A percentile compares a stretch with the other conserved stretches of the same genome.
phyloP scores from a whole-genome alignment of 2,329 filamentous ascomycete species.

The Penicillium sp. region DNA sequence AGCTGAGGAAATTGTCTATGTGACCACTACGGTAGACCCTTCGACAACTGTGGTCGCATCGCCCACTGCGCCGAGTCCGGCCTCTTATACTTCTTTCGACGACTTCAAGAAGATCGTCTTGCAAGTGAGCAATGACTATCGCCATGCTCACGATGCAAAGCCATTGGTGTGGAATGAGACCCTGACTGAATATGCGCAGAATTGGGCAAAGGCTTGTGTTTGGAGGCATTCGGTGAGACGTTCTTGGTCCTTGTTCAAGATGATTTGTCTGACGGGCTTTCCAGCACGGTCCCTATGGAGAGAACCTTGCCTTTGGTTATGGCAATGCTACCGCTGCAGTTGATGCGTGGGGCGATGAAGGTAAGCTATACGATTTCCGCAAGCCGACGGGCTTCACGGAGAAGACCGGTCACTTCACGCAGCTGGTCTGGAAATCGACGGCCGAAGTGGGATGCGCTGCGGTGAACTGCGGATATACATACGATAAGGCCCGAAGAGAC shows the following conservation, averaged over 20 bases:
- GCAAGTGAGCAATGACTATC: constrained; percentile 65
- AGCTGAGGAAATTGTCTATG: constrained; percentile 1
- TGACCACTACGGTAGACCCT: constrained; percentile 15
- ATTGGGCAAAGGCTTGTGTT: constrained; percentile 49
- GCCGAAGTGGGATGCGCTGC: constrained; percentile 58
- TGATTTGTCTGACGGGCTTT: constrained; percentile 1
- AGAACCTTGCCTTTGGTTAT: constrained; percentile 72
- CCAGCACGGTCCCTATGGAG: constrained; percentile 63
- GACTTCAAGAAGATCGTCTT: constrained; percentile 56
- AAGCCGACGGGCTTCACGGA: constrained; percentile 56
- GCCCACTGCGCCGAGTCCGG: constrained; percentile 26
- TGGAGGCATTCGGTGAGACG: constrained; percentile 42
- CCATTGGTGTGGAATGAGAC: constrained; percentile 64
- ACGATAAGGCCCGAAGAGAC: constrained; percentile 20
- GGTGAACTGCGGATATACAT: constrained; percentile 40
- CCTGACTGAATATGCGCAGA: constrained; percentile 54
- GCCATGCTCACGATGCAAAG: constrained; percentile 60
- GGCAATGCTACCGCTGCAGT: constrained; percentile 58
- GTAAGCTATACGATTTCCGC: constrained; percentile 57
- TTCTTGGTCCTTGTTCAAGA: neutral
- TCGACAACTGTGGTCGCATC: constrained; percentile 19
- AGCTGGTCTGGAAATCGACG: constrained; percentile 68
- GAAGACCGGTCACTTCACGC: constrained; percentile 68
- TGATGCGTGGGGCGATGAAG: constrained; percentile 65
- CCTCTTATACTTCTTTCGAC: constrained; percentile 44